Evolutionary conservation across 2,329 filamentous ascomycete species (phyloP).

Genomic region (Apiospora hydei): DNA sequence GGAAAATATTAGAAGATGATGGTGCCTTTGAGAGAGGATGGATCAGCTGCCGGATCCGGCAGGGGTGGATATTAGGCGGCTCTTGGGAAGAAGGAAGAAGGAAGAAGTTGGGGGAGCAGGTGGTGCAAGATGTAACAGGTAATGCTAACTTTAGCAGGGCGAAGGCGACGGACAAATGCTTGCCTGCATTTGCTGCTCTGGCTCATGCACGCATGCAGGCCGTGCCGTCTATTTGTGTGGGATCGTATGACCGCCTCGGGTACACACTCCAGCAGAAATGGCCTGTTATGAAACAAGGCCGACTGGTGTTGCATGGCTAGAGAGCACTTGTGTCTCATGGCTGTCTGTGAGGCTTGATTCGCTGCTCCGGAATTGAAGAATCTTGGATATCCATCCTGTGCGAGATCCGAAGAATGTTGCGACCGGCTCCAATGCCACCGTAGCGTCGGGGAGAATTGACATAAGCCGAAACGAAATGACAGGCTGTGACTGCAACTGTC

Average conservation of each 20-base stretch:
- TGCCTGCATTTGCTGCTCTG: background rate
- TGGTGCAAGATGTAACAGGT: background rate
- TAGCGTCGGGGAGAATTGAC: background rate
- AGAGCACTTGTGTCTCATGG: constrained; percentile 15
- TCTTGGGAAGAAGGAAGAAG: background rate
- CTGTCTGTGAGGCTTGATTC: background rate
- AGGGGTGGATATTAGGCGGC: background rate
- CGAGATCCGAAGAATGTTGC: constrained; percentile 5
- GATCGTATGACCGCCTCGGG: constrained; percentile 3
- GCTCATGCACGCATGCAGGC: background rate
- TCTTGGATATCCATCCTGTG: background rate
- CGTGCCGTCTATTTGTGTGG: background rate
- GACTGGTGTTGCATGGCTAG: constrained; percentile 18
- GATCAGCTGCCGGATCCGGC: background rate
- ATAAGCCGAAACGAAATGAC: background rate
- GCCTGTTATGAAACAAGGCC: constrained; percentile 20
- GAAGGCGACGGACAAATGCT: background rate
- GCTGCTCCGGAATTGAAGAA: background rate
- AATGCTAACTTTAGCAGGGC: background rate
- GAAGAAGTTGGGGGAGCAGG: constrained; percentile 1
- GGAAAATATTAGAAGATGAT: background rate
- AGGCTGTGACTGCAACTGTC: background rate
- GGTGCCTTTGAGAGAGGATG: background rate
- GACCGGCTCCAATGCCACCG: background rate
- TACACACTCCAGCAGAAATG: background rate